Evolutionary conservation across 371 early-diverging fungal genomes (phyloP), one percentile per base, ranked within the genome.

Genomic region (Lichtheimia ramosa): DNA sequence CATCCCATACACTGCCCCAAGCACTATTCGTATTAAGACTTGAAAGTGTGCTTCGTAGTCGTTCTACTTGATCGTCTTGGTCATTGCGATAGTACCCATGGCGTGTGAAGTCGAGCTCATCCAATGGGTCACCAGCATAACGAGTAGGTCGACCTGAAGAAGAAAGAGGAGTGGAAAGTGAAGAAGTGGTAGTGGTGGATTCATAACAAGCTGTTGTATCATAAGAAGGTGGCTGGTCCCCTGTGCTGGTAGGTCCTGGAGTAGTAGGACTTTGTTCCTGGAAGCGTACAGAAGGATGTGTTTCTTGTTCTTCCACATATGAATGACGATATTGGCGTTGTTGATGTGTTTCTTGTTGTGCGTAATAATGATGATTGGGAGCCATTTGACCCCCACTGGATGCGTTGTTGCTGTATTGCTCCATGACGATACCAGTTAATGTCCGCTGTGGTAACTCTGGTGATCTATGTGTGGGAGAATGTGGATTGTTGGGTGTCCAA

Each of bases 381-480:
- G 34, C 34, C 34, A 34, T 10, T 8, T 34, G 8, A 8, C 34
- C n/a, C n/a, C n/a, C 34, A 34, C 34, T 34, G 2, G 51, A 13
- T n/a, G 46, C 46, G 18, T 46, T 46, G 46, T 46, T 46, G 18
- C 10, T 20, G 46, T 46, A n/a, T 24, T 58, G 41, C 25, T 58
- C 58, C 16, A 58, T 28, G 14, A 50, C 63, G 24, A 63, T 6
- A 3, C 23, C 52, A 15, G 59, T 48, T 20, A 64, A 27, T 7
- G 64, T 43, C 14, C 25, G 49, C 18, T 58, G 66, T 23, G 59
- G 53, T 16, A 57, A 53, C 18, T 59, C 56, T 2, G 66, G 66
- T 3, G 66, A 66, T 23, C 56, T 62, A 39, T 66, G 66, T 23
- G 66, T 66, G 10, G 66, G 66, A 5, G 66, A 66, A 18, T 66